phyloP scores from a whole-genome alignment of 495 filamentous ascomycete genomes.

The Lophium mytilinum region DNA sequence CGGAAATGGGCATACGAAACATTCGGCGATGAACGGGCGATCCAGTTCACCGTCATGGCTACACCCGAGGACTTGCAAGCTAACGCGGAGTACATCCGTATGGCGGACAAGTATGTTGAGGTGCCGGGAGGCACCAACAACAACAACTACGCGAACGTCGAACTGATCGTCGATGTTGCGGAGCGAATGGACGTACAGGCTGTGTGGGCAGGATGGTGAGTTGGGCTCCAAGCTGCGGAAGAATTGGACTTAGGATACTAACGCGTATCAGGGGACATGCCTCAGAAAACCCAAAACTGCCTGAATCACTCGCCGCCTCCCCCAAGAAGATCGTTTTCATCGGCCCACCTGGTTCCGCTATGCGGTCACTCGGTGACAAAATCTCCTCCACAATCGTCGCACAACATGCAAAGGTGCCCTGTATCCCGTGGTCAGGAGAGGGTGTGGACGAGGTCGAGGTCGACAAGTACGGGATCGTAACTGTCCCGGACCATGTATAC shows the following conservation, averaged over 20 bases:
- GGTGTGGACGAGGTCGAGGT: constrained; percentile 77
- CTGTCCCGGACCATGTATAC: constrained; percentile 80
- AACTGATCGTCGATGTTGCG: constrained; percentile 98
- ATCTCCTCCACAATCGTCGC: constrained; percentile 99
- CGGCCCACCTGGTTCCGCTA: constrained; percentile 92
- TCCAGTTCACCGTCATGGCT: constrained; percentile 99
- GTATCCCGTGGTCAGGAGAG: constrained; percentile 96
- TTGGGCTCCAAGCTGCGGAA: neutral
- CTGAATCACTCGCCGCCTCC: constrained; percentile 88
- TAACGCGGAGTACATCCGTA: constrained; percentile 98
- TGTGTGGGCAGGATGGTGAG: constrained; percentile 97
- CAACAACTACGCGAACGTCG: constrained; percentile 99
- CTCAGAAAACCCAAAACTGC: constrained; percentile 96
- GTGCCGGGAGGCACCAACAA: constrained; percentile 99
- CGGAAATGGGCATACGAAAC: constrained; percentile 99
- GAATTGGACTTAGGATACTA: neutral
- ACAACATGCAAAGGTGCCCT: constrained; percentile 92
- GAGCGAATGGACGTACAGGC: constrained; percentile 97
- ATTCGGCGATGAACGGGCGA: constrained; percentile 94
- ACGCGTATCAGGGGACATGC: constrained; percentile 71
- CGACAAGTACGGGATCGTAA: constrained; percentile 80
- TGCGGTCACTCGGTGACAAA: constrained; percentile 98
- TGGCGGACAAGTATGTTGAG: constrained; percentile 99
- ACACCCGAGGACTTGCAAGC: constrained; percentile 97
- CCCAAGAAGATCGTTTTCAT: constrained; percentile 99